Conservation (phyloP, 2,329 filamentous ascomycete species). For the Diaporthe ilicicola region DNA sequence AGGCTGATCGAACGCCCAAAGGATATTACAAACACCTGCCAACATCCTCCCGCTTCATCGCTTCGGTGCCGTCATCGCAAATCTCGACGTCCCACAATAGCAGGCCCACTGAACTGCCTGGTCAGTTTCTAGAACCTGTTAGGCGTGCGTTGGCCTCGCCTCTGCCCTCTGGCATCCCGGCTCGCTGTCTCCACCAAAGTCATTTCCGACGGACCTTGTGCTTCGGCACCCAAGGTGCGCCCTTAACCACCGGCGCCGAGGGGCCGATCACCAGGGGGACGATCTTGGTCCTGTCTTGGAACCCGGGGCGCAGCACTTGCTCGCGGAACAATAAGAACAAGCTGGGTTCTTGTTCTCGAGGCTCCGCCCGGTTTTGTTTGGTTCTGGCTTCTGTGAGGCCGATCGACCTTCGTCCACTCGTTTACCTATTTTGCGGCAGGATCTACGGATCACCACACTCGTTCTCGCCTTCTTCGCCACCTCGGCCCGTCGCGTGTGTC, state of each 20-base stretch:
- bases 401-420: constrained; percentile 34
- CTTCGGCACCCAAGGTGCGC: constrained; percentile 15
- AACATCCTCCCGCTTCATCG: background rate
- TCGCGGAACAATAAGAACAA: constrained; percentile 28
- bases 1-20: background rate
- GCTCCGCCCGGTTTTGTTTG: constrained; percentile 3
- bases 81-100: constrained; percentile 29
- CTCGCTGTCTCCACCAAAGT: constrained; percentile 25
- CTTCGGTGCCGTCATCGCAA: constrained; percentile 30
- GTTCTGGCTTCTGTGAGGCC: constrained; percentile 22
- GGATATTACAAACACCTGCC: constrained; percentile 18
- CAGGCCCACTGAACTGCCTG: constrained; percentile 12
- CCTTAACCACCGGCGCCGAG: constrained; percentile 26
- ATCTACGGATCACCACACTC: constrained; percentile 32
- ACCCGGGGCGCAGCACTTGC: constrained; percentile 10
- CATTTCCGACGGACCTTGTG: constrained; percentile 23
- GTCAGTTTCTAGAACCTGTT: constrained; percentile 12
- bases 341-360: constrained; percentile 7
- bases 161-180: constrained; percentile 21
- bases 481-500: constrained; percentile 27
- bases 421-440: constrained; percentile 27
- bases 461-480: constrained; percentile 2
- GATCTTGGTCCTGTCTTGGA: constrained; percentile 19
- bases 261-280: constrained; percentile 24
- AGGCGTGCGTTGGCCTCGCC: background rate